Evolutionary conservation across 2,329 filamentous ascomycete species (phyloP).

Genomic region (Sporothrix phasma): DNA sequence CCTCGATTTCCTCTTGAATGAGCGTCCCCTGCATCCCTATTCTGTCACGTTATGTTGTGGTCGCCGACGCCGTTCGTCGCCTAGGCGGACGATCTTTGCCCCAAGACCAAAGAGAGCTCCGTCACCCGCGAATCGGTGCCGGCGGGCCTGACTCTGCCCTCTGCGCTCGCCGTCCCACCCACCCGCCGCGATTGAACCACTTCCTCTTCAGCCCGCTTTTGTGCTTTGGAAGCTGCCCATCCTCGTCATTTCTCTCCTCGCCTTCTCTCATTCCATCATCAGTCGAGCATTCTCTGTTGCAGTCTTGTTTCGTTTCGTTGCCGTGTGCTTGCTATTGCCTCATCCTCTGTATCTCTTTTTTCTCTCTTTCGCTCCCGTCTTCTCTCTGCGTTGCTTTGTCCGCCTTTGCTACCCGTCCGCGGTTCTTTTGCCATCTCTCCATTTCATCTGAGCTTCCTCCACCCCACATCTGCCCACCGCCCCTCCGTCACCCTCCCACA

Average conservation of each 20-base stretch:
- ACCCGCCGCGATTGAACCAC: too few relatives aligned
- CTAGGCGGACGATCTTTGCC: too few relatives aligned
- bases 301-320: not conserved
- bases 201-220: not conserved
- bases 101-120: not conserved
- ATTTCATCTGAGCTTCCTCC: not conserved
- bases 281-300: not conserved
- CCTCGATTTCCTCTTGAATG: not conserved
- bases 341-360: not conserved
- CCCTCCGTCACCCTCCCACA: not conserved
- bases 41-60: not conserved
- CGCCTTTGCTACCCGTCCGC: too few relatives aligned
- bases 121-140: not conserved
- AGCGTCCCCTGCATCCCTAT: not conserved
- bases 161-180: not conserved
- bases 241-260: not conserved
- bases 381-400: not conserved
- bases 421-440: conserved; percentile 3
- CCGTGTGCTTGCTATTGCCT: not conserved
- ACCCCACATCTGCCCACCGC: not conserved
- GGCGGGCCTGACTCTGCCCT: not conserved
- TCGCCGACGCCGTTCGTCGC: not conserved
- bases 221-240: conserved; percentile 1
- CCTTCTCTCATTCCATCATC: not conserved
- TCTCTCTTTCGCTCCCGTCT: not conserved